Conservation (phyloP, 108 stramenopile genomes). For the Asterionellopsis glacialis region DNA sequence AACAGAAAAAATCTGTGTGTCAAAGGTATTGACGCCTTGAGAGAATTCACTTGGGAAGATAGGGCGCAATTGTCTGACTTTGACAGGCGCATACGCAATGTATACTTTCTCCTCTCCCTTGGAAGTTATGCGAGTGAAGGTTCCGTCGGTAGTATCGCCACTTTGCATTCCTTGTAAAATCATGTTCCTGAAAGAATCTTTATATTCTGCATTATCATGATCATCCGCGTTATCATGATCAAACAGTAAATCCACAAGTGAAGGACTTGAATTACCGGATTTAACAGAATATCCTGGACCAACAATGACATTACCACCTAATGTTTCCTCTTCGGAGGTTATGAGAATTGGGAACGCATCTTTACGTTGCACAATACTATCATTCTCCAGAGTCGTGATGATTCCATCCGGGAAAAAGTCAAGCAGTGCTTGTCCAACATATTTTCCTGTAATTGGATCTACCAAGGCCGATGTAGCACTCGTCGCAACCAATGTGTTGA, state of each 20-base stretch:
- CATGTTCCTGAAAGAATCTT: conserved; percentile 6
- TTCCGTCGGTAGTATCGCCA: conserved; percentile 9
- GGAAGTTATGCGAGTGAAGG: conserved; percentile 13
- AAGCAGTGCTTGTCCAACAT: conserved; percentile 14
- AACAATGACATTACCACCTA: no score
- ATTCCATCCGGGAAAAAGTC: conserved; percentile 6
- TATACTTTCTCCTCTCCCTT: conserved; percentile 19
- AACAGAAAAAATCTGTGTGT: conserved; percentile 30
- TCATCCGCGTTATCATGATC: no score
- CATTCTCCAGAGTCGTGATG: conserved; percentile 2
- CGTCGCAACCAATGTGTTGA: neutral
- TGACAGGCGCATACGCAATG: conserved; percentile 35
- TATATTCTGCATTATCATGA: no score
- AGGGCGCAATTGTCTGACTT: conserved; percentile 10
- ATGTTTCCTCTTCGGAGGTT: no score
- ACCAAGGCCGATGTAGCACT: conserved; percentile 9
- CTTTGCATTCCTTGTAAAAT: conserved; percentile 26
- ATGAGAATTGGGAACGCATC: no score
- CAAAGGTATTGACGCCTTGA: conserved; percentile 18
- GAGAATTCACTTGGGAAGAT: conserved; percentile 31
- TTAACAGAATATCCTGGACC: no score
- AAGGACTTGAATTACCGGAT: no score
- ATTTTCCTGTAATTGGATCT: conserved; percentile 3
- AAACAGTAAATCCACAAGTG: no score
- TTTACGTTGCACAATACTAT: no score